These are phyloP conservation scores for Cyberlindnera japonica DNA, from an alignment of 805 yeast genomes.

Conservation along the genomic window DNA sequence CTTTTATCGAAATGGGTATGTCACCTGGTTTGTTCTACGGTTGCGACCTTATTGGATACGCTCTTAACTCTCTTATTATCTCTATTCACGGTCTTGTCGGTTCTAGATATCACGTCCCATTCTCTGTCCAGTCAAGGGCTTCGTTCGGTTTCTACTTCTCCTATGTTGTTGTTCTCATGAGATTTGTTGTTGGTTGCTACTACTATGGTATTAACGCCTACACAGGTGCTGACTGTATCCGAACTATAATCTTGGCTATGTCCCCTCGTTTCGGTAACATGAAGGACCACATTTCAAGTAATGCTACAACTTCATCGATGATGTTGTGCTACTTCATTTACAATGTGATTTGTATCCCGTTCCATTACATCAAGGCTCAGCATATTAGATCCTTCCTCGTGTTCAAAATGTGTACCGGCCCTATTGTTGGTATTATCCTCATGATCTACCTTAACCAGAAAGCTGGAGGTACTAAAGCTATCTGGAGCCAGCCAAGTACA, in stretches of 20 bases:
- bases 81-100: slow-evolving; percentile 16
- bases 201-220: slow-evolving; percentile 19
- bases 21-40: slow-evolving; percentile 14
- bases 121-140: slow-evolving; percentile 16
- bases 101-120: slow-evolving; percentile 15
- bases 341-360: slow-evolving; percentile 14
- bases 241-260: slow-evolving; percentile 15
- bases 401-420: slow-evolving; percentile 16
- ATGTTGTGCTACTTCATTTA: slow-evolving; percentile 16
- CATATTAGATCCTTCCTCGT: slow-evolving; percentile 11
- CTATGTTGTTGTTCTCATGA: slow-evolving; percentile 10
- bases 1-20: slow-evolving; percentile 14
- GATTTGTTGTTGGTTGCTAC: slow-evolving; percentile 17
- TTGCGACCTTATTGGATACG: slow-evolving; percentile 13
- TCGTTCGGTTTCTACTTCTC: slow-evolving; percentile 17
- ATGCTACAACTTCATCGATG: slow-evolving; percentile 14
- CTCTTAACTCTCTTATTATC: slow-evolving; percentile 9
- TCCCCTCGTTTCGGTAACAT: slow-evolving; percentile 17
- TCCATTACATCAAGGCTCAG: slow-evolving; percentile 18
- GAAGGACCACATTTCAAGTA: slow-evolving; percentile 7
- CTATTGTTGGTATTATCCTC: slow-evolving; percentile 13
- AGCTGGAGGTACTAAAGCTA: slow-evolving; percentile 14
- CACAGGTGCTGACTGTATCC: slow-evolving; percentile 19
- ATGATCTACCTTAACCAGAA: slow-evolving; percentile 16
- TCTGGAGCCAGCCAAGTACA: slow-evolving; percentile 10